Evolutionary conservation across 2,329 filamentous ascomycete species (phyloP).

Genomic region (Emergomyces orientalis): DNA sequence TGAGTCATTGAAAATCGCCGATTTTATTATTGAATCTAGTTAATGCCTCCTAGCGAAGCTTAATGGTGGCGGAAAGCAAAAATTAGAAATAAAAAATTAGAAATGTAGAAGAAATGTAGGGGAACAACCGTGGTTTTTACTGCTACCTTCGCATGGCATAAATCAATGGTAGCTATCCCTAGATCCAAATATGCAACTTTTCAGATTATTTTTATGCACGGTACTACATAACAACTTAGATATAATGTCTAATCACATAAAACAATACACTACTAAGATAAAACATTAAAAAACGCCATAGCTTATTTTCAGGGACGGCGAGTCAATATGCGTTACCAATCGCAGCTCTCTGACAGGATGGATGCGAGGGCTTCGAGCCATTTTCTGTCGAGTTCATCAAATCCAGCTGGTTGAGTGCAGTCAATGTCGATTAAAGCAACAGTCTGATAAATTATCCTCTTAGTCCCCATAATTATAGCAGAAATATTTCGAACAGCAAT

Average conservation of each 20-base stretch:
- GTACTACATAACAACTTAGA: not conserved
- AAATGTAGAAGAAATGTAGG: not conserved
- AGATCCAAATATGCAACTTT: no score
- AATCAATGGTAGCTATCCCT: no score
- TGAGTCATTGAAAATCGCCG: not conserved
- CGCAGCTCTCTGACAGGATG: slow-evolving; percentile 34
- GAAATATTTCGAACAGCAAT: not conserved
- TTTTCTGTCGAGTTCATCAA: slow-evolving; percentile 37
- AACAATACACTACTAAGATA: not conserved
- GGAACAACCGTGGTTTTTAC: no score
- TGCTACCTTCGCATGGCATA: no score
- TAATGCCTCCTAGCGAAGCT: not conserved
- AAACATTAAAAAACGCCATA: not conserved
- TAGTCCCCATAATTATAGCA: not conserved
- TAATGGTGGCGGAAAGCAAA: no score
- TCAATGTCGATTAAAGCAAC: slow-evolving; percentile 43
- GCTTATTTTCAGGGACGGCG: not conserved
- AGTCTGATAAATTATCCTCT: slow-evolving; percentile 25
- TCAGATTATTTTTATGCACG: not conserved
- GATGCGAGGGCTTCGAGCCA: slow-evolving; percentile 35
- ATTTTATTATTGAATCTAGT: not conserved
- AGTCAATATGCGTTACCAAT: slow-evolving; percentile 25
- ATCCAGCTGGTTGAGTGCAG: slow-evolving; percentile 35
- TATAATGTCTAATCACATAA: not conserved
- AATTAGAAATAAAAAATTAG: not conserved